Conservation (phyloP, 768 basidiomycete genomes). For the Podaxis carcinomalis region DNA sequence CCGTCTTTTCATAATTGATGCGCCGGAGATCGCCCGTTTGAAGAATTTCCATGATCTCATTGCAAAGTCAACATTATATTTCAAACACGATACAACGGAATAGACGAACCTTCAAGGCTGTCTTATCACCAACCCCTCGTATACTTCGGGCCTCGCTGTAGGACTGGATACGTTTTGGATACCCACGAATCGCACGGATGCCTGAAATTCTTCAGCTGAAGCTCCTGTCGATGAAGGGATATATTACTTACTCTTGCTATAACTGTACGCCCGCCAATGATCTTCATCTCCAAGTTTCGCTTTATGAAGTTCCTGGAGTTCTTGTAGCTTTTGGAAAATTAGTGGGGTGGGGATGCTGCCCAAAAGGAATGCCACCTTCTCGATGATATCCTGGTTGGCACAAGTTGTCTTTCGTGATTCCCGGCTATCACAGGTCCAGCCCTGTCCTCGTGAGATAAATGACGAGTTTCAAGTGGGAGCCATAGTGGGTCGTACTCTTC, state of each 20-base stretch:
- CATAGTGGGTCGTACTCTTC: constrained; percentile 13
- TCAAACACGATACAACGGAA: background rate
- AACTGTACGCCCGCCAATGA: constrained; percentile 62
- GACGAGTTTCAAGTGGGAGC: background rate
- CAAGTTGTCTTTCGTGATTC: constrained; percentile 30
- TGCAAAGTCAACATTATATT: background rate
- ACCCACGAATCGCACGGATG: constrained; percentile 50
- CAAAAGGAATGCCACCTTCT: constrained; percentile 45
- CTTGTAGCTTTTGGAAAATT: constrained; percentile 45
- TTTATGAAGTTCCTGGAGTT: constrained; percentile 62
- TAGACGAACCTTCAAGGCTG: constrained; percentile 58
- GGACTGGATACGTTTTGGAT: constrained; percentile 55
- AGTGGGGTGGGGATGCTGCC: background rate
- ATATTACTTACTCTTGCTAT: constrained; percentile 53
- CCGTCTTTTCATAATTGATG: constrained; percentile 62
- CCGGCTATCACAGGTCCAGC: constrained; percentile 63
- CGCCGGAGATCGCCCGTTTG: constrained; percentile 68
- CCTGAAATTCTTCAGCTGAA: constrained; percentile 31
- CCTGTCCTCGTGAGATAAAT: constrained; percentile 30
- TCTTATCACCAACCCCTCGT: constrained; percentile 66
- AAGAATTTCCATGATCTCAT: constrained; percentile 77
- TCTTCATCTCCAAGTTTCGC: constrained; percentile 58
- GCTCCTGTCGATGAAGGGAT: background rate
- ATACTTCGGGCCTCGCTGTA: constrained; percentile 57
- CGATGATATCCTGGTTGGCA: constrained; percentile 69